Evolutionary conservation across 2,329 filamentous ascomycete species (phyloP).

Genomic region (Colletotrichum destructivum): DNA sequence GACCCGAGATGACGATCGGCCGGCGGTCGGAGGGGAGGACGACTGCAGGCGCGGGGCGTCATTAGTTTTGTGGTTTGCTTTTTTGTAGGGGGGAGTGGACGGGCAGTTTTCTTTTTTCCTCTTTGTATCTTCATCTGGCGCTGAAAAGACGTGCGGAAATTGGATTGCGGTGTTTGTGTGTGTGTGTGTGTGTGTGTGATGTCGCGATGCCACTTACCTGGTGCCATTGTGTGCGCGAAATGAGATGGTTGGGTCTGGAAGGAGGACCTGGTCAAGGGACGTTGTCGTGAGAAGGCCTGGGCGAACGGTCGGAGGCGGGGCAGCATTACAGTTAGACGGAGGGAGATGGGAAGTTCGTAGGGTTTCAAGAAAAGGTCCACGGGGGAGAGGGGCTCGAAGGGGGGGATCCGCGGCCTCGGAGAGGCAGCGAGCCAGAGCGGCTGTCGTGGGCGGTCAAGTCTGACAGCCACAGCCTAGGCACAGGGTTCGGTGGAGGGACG

Average conservation of each 20-base stretch:
- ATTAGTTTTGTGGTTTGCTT: conserved; percentile 8
- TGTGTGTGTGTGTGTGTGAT: neutral
- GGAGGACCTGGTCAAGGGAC: conserved; percentile 8
- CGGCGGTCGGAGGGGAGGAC: conserved; percentile 63
- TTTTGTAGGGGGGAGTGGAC: no score
- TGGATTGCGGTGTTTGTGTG: neutral
- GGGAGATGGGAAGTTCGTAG: neutral
- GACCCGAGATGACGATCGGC: conserved; percentile 85
- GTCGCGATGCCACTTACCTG: conserved; percentile 45
- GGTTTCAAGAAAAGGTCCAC: conserved; percentile 20
- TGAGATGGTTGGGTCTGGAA: conserved; percentile 26
- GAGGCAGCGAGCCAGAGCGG: conserved; percentile 11
- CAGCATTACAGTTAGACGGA: conserved; percentile 25
- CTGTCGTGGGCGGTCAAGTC: conserved; percentile 10
- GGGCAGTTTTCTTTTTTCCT: no score
- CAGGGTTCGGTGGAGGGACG: neutral
- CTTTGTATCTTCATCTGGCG: neutral
- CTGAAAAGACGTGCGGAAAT: neutral
- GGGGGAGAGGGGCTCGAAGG: conserved; percentile 13
- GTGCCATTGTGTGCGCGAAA: conserved; percentile 49
- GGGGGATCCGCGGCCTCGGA: neutral
- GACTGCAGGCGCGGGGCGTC: conserved; percentile 3
- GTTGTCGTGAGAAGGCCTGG: conserved; percentile 33
- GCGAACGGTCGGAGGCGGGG: conserved; percentile 37
- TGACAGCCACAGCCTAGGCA: conserved; percentile 5